Conservation (phyloP, 2,329 filamentous ascomycete genomes). For the Rhynchosporium agropyri region DNA sequence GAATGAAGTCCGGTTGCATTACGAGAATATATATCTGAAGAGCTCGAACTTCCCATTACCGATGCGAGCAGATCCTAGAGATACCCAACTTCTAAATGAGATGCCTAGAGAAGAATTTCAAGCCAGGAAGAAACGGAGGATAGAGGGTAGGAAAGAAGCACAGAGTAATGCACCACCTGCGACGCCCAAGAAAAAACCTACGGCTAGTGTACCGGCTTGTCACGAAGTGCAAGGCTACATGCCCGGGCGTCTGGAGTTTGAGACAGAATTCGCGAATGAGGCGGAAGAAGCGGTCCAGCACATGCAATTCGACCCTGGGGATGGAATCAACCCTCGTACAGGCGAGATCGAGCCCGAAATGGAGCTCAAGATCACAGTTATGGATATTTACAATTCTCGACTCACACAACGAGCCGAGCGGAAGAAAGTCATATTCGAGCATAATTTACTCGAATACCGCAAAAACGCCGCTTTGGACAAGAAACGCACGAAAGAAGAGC, state of each 20-base stretch:
- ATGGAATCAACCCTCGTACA: conserved; percentile 83
- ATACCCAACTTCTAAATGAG: conserved; percentile 75
- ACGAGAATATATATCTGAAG: conserved; percentile 83
- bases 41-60: conserved; percentile 85
- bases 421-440: conserved; percentile 96
- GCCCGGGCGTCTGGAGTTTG: conserved; percentile 95
- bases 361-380: conserved; percentile 95
- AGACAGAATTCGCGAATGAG: conserved; percentile 96
- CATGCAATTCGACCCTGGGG: conserved; percentile 97
- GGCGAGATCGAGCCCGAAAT: conserved; percentile 92
- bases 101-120: conserved; percentile 93
- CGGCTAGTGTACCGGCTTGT: conserved; percentile 90
- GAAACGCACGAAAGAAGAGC: conserved; percentile 93
- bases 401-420: conserved; percentile 88
- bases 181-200: conserved; percentile 92
- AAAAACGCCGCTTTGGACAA: conserved; percentile 91
- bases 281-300: conserved; percentile 97
- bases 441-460: conserved; percentile 88
- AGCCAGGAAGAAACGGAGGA: conserved; percentile 85
- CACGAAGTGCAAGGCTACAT: conserved; percentile 99
- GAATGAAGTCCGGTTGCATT: conserved; percentile 95
- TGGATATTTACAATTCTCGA: conserved; percentile 96
- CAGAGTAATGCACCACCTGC: conserved; percentile 82
- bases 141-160: conserved; percentile 87
- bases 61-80: conserved; percentile 78